Evolutionary conservation across 345 rosid species (phyloP).

Genomic region (Eucalyptus regnans): DNA sequence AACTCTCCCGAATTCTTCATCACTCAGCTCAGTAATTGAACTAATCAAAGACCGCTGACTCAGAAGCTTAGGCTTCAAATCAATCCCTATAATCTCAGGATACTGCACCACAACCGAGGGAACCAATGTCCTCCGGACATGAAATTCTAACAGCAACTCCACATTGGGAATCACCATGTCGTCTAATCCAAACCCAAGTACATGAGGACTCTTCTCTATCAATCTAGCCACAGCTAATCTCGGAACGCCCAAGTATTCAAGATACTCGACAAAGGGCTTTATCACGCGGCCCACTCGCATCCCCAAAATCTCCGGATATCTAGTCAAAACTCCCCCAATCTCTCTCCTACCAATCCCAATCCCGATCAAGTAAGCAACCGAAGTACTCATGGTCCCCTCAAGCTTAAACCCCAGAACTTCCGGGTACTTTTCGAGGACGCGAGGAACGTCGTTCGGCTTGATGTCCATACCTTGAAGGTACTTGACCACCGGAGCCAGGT

Average conservation of each 20-base stretch:
- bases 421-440: conserved; percentile 87
- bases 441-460: conserved; percentile 61
- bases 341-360: conserved; percentile 90
- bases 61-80: conserved; percentile 53
- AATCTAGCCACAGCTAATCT: conserved; percentile 78
- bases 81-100: conserved; percentile 76
- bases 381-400: conserved; percentile 96
- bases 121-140: conserved; percentile 43
- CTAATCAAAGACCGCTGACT: conserved; percentile 42
- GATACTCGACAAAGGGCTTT: conserved; percentile 84
- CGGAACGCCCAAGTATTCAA: conserved; percentile 63
- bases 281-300: conserved; percentile 83
- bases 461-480: conserved; percentile 91
- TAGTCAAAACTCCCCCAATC: conserved; percentile 72
- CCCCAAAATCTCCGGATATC: conserved; percentile 78
- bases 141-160: conserved; percentile 39
- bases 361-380: conserved; percentile 83
- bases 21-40: conserved; percentile 32
- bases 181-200: conserved; percentile 64
- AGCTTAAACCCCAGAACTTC: conserved; percentile 90
- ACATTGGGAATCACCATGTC: conserved; percentile 59
- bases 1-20: conserved; percentile 50
- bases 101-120: conserved; percentile 79
- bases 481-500: conserved; percentile 85
- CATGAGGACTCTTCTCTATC: conserved; percentile 74